phyloP scores from a whole-genome alignment of 2,329 filamentous ascomycete genomes.

The Lithohypha guttulata region DNA sequence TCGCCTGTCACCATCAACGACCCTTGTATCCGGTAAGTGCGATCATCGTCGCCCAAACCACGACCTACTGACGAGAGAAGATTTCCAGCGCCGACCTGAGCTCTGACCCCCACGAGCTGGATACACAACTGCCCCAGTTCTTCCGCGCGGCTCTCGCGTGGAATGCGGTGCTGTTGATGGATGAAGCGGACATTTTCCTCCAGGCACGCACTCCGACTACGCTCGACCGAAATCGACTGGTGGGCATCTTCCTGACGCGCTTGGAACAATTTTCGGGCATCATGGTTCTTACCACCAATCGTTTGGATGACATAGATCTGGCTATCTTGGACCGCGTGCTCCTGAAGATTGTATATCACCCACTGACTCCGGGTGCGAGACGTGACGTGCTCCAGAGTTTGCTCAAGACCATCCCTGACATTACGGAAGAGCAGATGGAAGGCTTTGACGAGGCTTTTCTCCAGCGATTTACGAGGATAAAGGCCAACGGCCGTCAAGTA shows the following conservation, averaged over 20 bases:
- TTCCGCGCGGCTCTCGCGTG: slow-evolving; percentile 6
- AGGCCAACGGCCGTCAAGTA: no score
- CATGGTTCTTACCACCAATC: slow-evolving; percentile 37
- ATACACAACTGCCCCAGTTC: slow-evolving; percentile 1
- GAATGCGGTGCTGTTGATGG: slow-evolving; percentile 14
- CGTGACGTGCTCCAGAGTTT: no score
- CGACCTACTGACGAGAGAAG: no score
- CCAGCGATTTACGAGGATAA: no score
- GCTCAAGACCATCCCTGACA: no score
- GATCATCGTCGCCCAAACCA: no score
- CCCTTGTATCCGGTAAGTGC: slow-evolving; percentile 42
- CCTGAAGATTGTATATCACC: slow-evolving; percentile 12
- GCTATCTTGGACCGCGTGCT: slow-evolving; percentile 21
- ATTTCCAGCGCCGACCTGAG: slow-evolving; percentile 4
- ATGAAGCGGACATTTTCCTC: slow-evolving; percentile 17
- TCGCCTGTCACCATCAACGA: slow-evolving; percentile 41
- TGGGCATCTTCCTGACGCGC: slow-evolving; percentile 25
- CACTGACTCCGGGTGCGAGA: slow-evolving; percentile 11
- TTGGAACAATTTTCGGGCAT: slow-evolving; percentile 32
- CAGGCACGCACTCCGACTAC: slow-evolving; percentile 5
- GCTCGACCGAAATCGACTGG: slow-evolving; percentile 5
- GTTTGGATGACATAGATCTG: slow-evolving; percentile 33
- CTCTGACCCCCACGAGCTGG: slow-evolving; percentile 1
- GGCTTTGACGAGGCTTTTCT: no score
- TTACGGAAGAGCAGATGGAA: no score